phyloP scores from a whole-genome alignment of 73 alveolate genomes.

The Breviolum minutum region DNA sequence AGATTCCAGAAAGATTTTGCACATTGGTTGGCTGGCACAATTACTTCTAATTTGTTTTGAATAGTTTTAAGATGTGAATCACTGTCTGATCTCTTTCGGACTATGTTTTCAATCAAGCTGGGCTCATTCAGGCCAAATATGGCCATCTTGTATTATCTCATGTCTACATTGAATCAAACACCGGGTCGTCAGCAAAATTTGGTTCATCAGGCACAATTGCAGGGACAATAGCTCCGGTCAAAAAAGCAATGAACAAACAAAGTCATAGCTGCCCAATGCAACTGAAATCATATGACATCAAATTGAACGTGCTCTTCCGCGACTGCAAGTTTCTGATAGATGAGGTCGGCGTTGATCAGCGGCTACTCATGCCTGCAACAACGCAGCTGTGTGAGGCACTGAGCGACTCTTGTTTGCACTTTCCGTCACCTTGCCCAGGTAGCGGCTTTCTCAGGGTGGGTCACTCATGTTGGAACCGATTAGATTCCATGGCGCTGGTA shows the following conservation, averaged over 20 bases:
- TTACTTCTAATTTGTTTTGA: background rate
- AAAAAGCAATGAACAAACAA: background rate
- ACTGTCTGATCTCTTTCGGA: background rate
- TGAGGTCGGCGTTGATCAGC: conserved; percentile 79
- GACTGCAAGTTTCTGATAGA: no score
- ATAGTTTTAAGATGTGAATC: background rate
- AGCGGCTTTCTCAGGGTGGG: no score
- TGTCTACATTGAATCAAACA: no score
- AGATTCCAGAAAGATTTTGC: no score
- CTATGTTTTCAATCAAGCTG: no score
- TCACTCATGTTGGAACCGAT: background rate
- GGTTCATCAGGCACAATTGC: no score
- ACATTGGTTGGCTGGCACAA: no score
- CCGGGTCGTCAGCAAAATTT: no score
- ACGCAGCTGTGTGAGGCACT: conserved; percentile 71
- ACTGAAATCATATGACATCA: background rate
- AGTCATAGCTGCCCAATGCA: background rate
- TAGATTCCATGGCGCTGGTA: background rate
- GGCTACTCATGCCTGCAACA: conserved; percentile 72
- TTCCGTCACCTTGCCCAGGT: no score
- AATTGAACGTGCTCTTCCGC: background rate
- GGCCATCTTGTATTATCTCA: no score
- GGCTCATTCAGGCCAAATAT: no score
- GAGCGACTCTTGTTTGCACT: conserved; percentile 23
- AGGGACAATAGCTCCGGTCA: background rate